Evolutionary conservation across 2,329 filamentous ascomycete genomes (phyloP).

Genomic region (Penicillium sp.): DNA sequence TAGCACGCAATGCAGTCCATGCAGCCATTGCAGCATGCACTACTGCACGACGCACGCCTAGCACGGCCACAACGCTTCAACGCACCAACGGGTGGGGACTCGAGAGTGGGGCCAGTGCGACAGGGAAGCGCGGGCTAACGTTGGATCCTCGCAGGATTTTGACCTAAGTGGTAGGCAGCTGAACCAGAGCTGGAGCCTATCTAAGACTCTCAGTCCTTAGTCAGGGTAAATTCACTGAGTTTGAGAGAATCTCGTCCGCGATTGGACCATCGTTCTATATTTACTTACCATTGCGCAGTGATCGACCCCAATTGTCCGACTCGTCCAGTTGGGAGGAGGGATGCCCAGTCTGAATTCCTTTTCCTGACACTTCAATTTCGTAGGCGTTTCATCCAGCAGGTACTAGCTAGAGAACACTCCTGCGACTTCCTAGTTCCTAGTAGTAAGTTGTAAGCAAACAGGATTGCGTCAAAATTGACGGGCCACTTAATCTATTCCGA

Average conservation of each 20-base stretch:
- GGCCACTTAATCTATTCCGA: not conserved
- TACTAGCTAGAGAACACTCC: too few species aligned
- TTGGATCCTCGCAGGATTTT: slow-evolving; percentile 23
- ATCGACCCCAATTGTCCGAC: slow-evolving; percentile 25
- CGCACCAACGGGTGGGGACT: slow-evolving; percentile 1
- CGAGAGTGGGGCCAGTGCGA: slow-evolving; percentile 8
- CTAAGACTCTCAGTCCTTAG: not conserved
- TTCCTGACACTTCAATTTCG: slow-evolving; percentile 9
- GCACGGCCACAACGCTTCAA: slow-evolving; percentile 3
- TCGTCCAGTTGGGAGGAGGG: slow-evolving; percentile 14
- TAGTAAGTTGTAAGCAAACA: not conserved
- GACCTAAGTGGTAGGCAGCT: slow-evolving; percentile 22
- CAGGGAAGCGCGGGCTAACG: slow-evolving; percentile 14
- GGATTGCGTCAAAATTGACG: not conserved
- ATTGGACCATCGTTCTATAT: slow-evolving; percentile 1
- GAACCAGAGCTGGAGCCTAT: not conserved
- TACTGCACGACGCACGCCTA: not conserved
- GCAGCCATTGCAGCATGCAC: too few species aligned
- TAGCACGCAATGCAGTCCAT: too few species aligned
- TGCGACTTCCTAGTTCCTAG: too few species aligned
- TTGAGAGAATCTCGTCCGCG: not conserved
- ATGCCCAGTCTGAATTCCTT: slow-evolving; percentile 5
- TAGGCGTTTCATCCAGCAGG: not conserved
- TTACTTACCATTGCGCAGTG: slow-evolving; percentile 11
- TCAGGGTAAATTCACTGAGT: not conserved